These are phyloP conservation scores for Colletotrichum zoysiae DNA, from an alignment of 2,329 filamentous ascomycete genomes.

Conservation along the genomic window DNA sequence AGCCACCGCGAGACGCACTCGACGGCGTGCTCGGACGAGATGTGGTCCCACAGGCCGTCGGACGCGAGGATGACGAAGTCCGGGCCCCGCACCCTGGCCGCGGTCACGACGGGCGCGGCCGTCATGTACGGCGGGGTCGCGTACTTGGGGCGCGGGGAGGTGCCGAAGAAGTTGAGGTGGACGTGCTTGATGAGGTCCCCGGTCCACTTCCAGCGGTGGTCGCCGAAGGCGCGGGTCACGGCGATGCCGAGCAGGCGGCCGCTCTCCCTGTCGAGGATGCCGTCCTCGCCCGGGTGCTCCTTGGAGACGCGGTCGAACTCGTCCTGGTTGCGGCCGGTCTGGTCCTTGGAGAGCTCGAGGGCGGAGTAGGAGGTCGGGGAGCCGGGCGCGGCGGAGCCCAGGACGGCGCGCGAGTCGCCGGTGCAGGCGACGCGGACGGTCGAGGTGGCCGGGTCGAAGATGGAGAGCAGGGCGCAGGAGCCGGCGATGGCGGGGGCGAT, in stretches of 20 bases:
- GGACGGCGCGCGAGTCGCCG: conserved; percentile 76
- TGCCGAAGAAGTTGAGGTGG: conserved; percentile 58
- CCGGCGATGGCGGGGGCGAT: conserved; percentile 59
- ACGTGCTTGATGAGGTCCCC: conserved; percentile 28
- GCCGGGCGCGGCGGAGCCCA: conserved; percentile 61
- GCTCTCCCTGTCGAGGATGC: conserved; percentile 60
- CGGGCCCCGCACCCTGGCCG: conserved; percentile 60
- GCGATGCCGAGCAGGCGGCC: conserved; percentile 73
- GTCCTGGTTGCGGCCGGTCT: conserved; percentile 72
- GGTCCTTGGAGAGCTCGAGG: conserved; percentile 71
- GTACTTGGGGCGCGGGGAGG: conserved; percentile 57
- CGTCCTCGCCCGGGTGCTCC: conserved; percentile 73
- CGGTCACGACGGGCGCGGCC: conserved; percentile 74
- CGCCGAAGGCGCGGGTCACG: conserved; percentile 76
- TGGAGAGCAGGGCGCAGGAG: conserved; percentile 73
- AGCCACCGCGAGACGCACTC: conserved; percentile 69
- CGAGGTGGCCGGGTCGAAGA: conserved; percentile 68
- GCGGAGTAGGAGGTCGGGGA: conserved; percentile 62
- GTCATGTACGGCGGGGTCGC: conserved; percentile 76
- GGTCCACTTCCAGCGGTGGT: conserved; percentile 77
- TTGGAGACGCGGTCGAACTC: conserved; percentile 67
- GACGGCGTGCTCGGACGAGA: conserved; percentile 69
- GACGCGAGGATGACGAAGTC: conserved; percentile 75
- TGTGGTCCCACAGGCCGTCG: conserved; percentile 75
- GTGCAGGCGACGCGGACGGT: conserved; percentile 73